Evolutionary conservation across 2,329 filamentous ascomycete species (phyloP).

Genomic region (Claviceps sp.): DNA sequence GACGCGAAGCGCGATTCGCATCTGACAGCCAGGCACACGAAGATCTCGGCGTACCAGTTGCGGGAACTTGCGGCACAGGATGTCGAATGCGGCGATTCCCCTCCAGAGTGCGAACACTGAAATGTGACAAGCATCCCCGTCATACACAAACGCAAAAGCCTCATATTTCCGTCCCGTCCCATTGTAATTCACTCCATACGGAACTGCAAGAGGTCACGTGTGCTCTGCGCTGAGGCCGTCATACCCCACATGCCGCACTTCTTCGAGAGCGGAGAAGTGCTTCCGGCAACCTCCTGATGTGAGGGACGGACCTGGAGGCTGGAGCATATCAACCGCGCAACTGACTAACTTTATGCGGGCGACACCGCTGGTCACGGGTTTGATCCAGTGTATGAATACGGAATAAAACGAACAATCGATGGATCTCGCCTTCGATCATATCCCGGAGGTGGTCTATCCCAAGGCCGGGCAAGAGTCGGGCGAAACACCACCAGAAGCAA

Average conservation of each 20-base stretch:
- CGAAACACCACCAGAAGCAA: constrained; percentile 26
- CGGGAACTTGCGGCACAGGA: too few relatives aligned
- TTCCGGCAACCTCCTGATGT: neutral
- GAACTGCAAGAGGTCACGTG: too few relatives aligned
- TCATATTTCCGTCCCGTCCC: too few relatives aligned
- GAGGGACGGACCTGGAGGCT: neutral
- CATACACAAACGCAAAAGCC: too few relatives aligned
- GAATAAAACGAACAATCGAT: constrained; percentile 33
- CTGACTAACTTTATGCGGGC: neutral
- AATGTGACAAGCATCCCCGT: too few relatives aligned
- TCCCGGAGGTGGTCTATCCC: constrained; percentile 67
- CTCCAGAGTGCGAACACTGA: too few relatives aligned
- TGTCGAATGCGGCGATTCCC: too few relatives aligned
- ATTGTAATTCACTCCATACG: too few relatives aligned
- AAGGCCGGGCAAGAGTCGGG: constrained; percentile 39
- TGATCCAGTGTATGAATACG: neutral
- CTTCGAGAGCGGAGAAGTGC: neutral
- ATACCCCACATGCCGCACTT: neutral
- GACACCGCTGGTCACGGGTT: neutral
- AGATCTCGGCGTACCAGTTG: too few relatives aligned
- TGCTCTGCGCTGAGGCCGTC: too few relatives aligned
- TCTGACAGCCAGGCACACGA: too few relatives aligned
- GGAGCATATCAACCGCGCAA: neutral
- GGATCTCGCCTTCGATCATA: constrained; percentile 97
- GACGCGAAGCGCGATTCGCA: too few relatives aligned